Evolutionary conservation across 768 basidiomycete genomes (phyloP), one percentile per base, ranked within the genome.

Genomic region (Leccinum arenicola): DNA sequence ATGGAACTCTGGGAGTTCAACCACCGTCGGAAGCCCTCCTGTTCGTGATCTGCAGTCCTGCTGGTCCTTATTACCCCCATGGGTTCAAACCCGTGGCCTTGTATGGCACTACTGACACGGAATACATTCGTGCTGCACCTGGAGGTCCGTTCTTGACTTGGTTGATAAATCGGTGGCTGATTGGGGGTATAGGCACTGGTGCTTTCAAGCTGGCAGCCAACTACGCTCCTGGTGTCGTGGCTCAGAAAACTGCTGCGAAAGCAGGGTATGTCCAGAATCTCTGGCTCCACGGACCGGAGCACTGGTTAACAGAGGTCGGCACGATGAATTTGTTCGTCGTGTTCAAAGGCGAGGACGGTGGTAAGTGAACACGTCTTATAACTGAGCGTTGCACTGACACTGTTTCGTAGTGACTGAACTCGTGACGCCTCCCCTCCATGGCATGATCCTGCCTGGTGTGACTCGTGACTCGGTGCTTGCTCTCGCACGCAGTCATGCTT

Each of bases 21-120:
- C 82, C 85, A 2, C 80, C 82, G 82, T 91, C 75, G 72, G 82
- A 80, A 74, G 93, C 93, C 1, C 74, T 85, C 15, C 76, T 87
- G 7, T 87, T 84, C 63, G 84, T 87, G 57, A 85, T 87, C 62
- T 82, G 82, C 66, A 82, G 79, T 60, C 82, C 81, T 12, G 79
- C 79, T 14, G 92, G 93, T 27, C 92, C 93, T 3, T 95, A 92
- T 72, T 95, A 88, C 68, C 84, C 88, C 0, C 77, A 85, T 31
- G 93, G 93, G 12, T 95, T 95, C 81, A 95, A 95, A 74, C 93
- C 94, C 25, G 84, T 96, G 51, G 84, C 91, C n/a, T 79, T 95
- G 53, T 86, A 91, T 57, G 94, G 81, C 53, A 93, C 91, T 1
- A 91, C 89, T 1, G 68, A 69, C 19, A 3, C 40, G 0, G 84